Conservation (phyloP, 2,329 filamentous ascomycete genomes). For the Trichoderma lentiforme region DNA sequence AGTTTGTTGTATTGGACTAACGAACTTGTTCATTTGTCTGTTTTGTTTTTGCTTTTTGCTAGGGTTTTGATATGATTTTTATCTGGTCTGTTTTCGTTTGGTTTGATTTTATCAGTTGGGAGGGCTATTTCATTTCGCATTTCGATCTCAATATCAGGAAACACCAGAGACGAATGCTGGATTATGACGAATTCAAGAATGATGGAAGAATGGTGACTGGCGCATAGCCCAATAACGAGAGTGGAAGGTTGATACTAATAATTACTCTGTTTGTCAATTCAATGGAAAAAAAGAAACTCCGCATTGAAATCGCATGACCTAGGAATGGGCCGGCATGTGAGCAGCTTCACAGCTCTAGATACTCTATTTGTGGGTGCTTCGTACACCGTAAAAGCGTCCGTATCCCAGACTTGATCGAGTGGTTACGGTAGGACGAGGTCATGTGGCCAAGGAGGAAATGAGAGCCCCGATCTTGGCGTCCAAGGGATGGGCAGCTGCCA, state of each 20-base stretch:
- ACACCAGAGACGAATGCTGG: not conserved
- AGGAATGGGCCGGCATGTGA: not conserved
- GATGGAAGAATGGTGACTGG: constrained; percentile 13
- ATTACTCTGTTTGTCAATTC: not conserved
- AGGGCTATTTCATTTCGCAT: not conserved
- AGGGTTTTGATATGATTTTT: not conserved
- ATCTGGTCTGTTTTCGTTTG: not conserved
- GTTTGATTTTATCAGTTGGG: not conserved
- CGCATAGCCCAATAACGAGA: constrained; percentile 2
- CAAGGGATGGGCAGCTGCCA: constrained; percentile 3
- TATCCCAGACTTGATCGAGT: not conserved
- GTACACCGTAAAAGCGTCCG: not conserved
- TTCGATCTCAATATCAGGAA: constrained; percentile 7
- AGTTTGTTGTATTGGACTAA: constrained; percentile 3
- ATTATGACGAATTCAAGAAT: constrained; percentile 7
- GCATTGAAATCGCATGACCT: not conserved
- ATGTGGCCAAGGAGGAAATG: constrained; percentile 13
- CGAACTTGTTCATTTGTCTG: not conserved
- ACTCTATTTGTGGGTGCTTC: not conserved
- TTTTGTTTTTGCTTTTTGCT: not conserved
- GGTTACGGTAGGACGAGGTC: not conserved
- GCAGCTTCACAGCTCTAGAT: not conserved
- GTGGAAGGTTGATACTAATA: constrained; percentile 15
- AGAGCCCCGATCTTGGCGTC: not conserved
- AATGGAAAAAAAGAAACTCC: not conserved